Percentiles rank a stretch among this genome's conserved stretches.
phyloP scores from a whole-genome alignment of 2,329 filamentous ascomycete genomes.

The Trichoderma oligosporum region DNA sequence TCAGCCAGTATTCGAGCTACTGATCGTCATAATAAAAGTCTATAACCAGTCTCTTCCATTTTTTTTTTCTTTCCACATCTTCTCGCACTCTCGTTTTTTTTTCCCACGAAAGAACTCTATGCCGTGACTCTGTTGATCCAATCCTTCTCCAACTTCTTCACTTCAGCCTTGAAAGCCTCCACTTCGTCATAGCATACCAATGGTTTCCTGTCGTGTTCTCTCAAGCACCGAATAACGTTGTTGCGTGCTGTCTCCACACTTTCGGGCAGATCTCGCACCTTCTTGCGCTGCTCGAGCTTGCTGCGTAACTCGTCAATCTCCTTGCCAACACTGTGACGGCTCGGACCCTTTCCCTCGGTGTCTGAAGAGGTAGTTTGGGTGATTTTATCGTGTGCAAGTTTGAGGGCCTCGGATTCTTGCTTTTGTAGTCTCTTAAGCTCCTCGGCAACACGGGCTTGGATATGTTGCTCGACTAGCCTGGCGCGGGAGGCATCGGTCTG shows the following conservation, averaged over 20 bases:
- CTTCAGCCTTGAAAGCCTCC: constrained; percentile 83
- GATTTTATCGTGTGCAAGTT: constrained; percentile 63
- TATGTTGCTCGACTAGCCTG: constrained; percentile 77
- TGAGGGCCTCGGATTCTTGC: constrained; percentile 65
- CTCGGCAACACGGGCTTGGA: constrained; percentile 79
- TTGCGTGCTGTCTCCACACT: constrained; percentile 70
- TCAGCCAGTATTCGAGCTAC: constrained; percentile 1
- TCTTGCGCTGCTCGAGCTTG: constrained; percentile 59
- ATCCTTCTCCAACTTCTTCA: constrained; percentile 75
- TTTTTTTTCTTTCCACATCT: background rate
- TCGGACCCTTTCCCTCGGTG: constrained; percentile 37
- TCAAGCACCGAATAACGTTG: constrained; percentile 74
- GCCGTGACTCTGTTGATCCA: constrained; percentile 81
- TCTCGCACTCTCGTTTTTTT: background rate
- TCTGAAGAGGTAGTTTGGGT: constrained; percentile 59
- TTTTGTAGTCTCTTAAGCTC: constrained; percentile 79
- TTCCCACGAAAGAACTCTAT: constrained; percentile 28
- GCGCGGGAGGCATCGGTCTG: constrained; percentile 86
- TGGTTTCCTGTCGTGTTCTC: constrained; percentile 79
- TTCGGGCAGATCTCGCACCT: constrained; percentile 66
- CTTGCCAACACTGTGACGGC: constrained; percentile 51
- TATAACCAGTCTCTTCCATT: background rate
- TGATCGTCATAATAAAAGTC: background rate
- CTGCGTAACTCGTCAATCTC: constrained; percentile 57
- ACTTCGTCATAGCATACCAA: constrained; percentile 95